Conservation (phyloP, 2,329 filamentous ascomycete genomes). For the Colletotrichum caudatum region DNA sequence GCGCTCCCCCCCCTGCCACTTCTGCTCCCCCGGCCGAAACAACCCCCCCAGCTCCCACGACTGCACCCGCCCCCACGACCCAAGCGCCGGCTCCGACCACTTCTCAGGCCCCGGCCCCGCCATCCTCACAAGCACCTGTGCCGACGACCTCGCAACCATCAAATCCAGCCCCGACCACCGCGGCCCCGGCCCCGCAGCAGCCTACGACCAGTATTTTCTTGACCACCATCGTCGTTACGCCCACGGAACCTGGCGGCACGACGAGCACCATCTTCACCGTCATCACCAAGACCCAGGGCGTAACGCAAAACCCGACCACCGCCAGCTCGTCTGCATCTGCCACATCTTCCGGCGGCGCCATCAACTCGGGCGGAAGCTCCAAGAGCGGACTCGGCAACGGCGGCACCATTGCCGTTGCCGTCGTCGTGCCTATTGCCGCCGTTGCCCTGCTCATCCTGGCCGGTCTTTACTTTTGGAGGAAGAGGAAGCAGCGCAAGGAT, state of each 20-base stretch:
- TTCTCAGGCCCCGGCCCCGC: slow-evolving; percentile 29
- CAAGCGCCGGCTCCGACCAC: slow-evolving; percentile 42
- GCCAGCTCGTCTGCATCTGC: slow-evolving; percentile 47
- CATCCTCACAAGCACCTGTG: slow-evolving; percentile 34
- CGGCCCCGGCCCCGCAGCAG: slow-evolving; percentile 4
- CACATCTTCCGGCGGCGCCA: slow-evolving; percentile 47
- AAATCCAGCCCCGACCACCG: slow-evolving; percentile 20
- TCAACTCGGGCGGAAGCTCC: slow-evolving; percentile 46
- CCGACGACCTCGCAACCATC: slow-evolving; percentile 24
- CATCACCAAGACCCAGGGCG: slow-evolving; percentile 43
- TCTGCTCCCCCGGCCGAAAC: slow-evolving; percentile 36
- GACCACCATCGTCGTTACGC: slow-evolving; percentile 34
- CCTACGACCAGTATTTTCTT: background rate
- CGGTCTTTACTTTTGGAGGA: slow-evolving; percentile 88
- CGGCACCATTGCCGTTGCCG: slow-evolving; percentile 89
- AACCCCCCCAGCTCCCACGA: slow-evolving; percentile 38
- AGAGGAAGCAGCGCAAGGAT: slow-evolving; percentile 85
- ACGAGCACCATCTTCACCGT: slow-evolving; percentile 45
- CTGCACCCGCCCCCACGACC: slow-evolving; percentile 29
- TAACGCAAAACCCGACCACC: slow-evolving; percentile 9
- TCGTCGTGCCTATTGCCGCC: slow-evolving; percentile 91
- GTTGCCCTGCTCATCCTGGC: slow-evolving; percentile 84
- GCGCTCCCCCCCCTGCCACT: slow-evolving; percentile 14
- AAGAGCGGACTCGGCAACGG: slow-evolving; percentile 66
- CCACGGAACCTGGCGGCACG: slow-evolving; percentile 36